Percentiles rank a stretch among this genome's conserved stretches.
Evolutionary conservation across 306 rosid species (phyloP).

Genomic region (Canavalia ensiformis): DNA sequence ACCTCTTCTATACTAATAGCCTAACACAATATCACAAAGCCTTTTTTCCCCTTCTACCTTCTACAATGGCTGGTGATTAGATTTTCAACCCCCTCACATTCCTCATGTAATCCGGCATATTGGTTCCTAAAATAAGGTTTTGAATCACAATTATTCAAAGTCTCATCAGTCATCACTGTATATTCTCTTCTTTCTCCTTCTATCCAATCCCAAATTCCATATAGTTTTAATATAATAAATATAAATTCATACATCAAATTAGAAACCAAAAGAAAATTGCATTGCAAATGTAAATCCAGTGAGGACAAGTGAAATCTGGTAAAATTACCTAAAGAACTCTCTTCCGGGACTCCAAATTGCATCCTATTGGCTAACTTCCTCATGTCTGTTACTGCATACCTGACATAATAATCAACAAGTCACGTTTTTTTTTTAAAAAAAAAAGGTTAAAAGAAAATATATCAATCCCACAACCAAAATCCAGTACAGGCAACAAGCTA

Average conservation of each 20-base stretch:
- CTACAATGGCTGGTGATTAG: not conserved
- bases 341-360: constrained; percentile 96
- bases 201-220: constrained; percentile 19
- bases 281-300: constrained; percentile 24
- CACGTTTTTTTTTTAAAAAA: not conserved
- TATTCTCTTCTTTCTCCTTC: constrained; percentile 14
- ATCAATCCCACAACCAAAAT: not conserved
- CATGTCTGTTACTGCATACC: constrained; percentile 93
- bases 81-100: constrained; percentile 22
- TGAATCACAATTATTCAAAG: constrained; percentile 31
- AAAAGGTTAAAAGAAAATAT: not conserved
- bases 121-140: not conserved
- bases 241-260: not conserved
- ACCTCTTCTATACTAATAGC: not conserved
- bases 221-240: constrained; percentile 7
- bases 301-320: constrained; percentile 19
- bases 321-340: constrained; percentile 88
- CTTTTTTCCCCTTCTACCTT: not conserved
- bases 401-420: constrained; percentile 51
- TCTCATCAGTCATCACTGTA: not conserved
- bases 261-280: constrained; percentile 10
- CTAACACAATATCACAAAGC: constrained; percentile 2
- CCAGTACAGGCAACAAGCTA: not conserved
- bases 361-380: constrained; percentile 95
- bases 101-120: not conserved